Evolutionary conservation across 306 rosid species (phyloP).

Genomic region (Trichosanthes cucumerina): DNA sequence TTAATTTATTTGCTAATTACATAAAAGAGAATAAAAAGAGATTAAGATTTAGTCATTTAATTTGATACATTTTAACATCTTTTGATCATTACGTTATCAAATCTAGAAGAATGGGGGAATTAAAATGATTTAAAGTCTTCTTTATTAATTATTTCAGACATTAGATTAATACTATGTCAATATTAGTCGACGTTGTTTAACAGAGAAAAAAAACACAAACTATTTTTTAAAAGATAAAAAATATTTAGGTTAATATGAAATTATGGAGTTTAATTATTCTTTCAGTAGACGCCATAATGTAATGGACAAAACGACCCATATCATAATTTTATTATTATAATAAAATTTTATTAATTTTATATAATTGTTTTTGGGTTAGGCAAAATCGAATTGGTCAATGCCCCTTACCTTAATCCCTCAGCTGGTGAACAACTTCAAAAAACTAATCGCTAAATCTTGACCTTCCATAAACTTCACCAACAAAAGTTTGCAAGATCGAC

Average conservation of each 20-base stretch:
- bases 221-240: too few species aligned
- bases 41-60: too few species aligned
- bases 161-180: too few species aligned
- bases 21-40: too few species aligned
- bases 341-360: neutral
- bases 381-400: neutral
- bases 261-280: neutral
- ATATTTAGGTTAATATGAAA: neutral
- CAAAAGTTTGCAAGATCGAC: neutral
- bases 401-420: neutral
- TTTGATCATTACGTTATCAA: too few species aligned
- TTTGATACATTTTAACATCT: neutral
- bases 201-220: too few species aligned
- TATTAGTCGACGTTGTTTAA: too few species aligned
- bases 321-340: neutral
- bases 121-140: too few species aligned
- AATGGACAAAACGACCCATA: neutral
- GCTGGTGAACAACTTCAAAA: constrained; percentile 17
- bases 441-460: neutral
- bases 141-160: neutral
- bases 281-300: neutral
- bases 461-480: neutral
- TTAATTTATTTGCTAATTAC: too few species aligned
- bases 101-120: too few species aligned
- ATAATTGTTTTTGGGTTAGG: neutral